A percentile compares a stretch with the other conserved stretches of the same genome.
Conservation (phyloP, 169 alveolate species). For the Amoebophrya sp. region DNA sequence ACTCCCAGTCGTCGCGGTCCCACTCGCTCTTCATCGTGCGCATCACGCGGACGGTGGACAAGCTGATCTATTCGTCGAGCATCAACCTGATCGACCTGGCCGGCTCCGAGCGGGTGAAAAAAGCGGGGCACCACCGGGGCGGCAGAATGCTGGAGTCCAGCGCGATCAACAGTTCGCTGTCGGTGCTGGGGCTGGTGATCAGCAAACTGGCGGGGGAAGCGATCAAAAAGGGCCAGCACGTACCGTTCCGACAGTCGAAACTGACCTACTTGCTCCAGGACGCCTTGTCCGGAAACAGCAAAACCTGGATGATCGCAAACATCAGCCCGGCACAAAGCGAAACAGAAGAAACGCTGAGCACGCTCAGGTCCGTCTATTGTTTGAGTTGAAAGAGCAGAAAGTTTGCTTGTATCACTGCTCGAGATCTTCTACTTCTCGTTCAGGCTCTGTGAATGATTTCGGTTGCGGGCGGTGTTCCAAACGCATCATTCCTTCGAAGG, state of each 20-base stretch:
- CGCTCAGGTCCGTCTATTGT: too few relatives aligned
- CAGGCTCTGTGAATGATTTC: too few relatives aligned
- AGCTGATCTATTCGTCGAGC: not conserved
- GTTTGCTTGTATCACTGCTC: too few relatives aligned
- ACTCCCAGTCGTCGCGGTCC: not conserved
- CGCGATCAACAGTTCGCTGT: slow-evolving; percentile 58
- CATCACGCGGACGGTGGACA: not conserved
- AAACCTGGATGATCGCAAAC: slow-evolving; percentile 11
- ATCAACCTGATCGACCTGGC: slow-evolving; percentile 74
- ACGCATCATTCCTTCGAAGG: not conserved
- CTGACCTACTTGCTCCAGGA: slow-evolving; percentile 7
- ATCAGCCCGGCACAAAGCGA: not conserved
- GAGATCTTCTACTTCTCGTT: too few relatives aligned
- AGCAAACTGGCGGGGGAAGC: not conserved
- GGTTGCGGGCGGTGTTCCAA: too few relatives aligned
- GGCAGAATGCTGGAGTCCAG: slow-evolving; percentile 62
- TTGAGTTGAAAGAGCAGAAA: too few relatives aligned
- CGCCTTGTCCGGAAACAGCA: slow-evolving; percentile 2
- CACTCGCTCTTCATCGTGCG: not conserved
- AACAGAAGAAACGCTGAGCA: too few relatives aligned
- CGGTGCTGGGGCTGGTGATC: slow-evolving; percentile 27
- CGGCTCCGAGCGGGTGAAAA: slow-evolving; percentile 68
- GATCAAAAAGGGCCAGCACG: not conserved
- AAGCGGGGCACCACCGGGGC: slow-evolving; percentile 60
- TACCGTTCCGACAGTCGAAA: slow-evolving; percentile 11